Evolutionary conservation across 805 yeast species (phyloP).

Genomic region (Candida loeiensis): DNA sequence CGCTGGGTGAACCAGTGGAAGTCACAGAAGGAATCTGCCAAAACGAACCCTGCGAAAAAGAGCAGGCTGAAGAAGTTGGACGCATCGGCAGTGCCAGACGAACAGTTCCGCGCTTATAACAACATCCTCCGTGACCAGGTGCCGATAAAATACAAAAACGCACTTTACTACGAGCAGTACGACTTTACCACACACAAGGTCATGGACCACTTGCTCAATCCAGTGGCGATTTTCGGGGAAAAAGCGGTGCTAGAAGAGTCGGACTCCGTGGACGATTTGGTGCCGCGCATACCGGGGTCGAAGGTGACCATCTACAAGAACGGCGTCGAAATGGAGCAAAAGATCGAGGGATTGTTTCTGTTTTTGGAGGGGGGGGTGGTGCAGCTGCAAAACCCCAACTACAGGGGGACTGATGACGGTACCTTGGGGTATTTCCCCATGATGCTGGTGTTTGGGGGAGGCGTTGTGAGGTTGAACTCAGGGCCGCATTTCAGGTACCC

Average conservation of each 20-base stretch:
- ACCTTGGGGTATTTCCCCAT: slow-evolving; percentile 88
- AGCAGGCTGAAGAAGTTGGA: slow-evolving; percentile 6
- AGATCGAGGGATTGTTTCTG: slow-evolving; percentile 65
- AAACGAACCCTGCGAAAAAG: slow-evolving; percentile 2
- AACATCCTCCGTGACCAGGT: slow-evolving; percentile 77
- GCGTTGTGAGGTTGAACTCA: slow-evolving; percentile 66
- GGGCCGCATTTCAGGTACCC: slow-evolving; percentile 57
- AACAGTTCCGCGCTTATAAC: slow-evolving; percentile 14
- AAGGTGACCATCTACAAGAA: slow-evolving; percentile 70
- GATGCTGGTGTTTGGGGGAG: slow-evolving; percentile 76
- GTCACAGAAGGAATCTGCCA: slow-evolving; percentile 17
- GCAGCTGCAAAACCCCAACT: slow-evolving; percentile 37
- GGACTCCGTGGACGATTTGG: slow-evolving; percentile 7
- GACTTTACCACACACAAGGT: slow-evolving; percentile 69
- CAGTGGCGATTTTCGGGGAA: slow-evolving; percentile 69
- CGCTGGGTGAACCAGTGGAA: slow-evolving; percentile 28
- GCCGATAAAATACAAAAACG: slow-evolving; percentile 77
- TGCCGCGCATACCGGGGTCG: slow-evolving; percentile 54
- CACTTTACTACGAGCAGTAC: slow-evolving; percentile 76
- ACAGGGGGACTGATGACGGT: slow-evolving; percentile 67
- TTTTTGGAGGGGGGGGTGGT: slow-evolving; percentile 45
- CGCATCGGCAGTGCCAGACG: slow-evolving; percentile 6
- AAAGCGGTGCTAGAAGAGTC: slow-evolving; percentile 44
- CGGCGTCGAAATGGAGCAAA: slow-evolving; percentile 63
- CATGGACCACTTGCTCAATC: slow-evolving; percentile 72